These are phyloP conservation scores for Polygonum maritimum DNA, from an alignment of 148 eudicot species.

Conservation along the genomic window DNA sequence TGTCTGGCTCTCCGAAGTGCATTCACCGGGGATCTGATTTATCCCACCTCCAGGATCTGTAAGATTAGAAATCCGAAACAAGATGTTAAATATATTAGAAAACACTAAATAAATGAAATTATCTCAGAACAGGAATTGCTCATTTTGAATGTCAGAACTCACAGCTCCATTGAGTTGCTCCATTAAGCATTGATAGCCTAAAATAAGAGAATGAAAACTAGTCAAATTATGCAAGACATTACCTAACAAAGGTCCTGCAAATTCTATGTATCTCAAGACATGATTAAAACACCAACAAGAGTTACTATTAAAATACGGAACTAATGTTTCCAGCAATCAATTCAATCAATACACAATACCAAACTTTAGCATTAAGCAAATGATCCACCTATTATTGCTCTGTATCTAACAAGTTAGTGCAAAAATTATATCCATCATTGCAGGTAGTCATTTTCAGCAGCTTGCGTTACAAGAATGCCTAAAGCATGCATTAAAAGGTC, in stretches of 20 bases:
- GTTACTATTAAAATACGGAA: background rate
- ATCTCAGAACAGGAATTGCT: background rate
- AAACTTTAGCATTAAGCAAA: background rate
- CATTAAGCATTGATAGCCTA: slow-evolving; percentile 91
- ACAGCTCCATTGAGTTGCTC: slow-evolving; percentile 99
- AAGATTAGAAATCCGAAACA: slow-evolving; percentile 1
- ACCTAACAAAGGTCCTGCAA: background rate
- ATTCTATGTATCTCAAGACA: background rate
- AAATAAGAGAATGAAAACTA: background rate
- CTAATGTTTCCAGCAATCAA: background rate
- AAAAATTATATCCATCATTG: background rate
- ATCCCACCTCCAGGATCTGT: slow-evolving; percentile 95
- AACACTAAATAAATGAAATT: background rate
- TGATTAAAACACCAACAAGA: background rate
- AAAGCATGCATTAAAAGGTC: background rate
- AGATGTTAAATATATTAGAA: background rate
- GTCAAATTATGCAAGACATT: background rate
- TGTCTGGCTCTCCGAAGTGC: too few relatives aligned
- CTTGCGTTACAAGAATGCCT: background rate
- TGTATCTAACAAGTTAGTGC: background rate
- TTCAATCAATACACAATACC: background rate
- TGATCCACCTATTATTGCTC: background rate
- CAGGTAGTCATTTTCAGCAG: background rate
- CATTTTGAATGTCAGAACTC: slow-evolving; percentile 26
- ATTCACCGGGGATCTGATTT: slow-evolving; percentile 89